A percentile compares a stretch with the other conserved stretches of the same genome.
phyloP scores from a whole-genome alignment of 2,329 filamentous ascomycete genomes.

The Mycogone perniciosa region DNA sequence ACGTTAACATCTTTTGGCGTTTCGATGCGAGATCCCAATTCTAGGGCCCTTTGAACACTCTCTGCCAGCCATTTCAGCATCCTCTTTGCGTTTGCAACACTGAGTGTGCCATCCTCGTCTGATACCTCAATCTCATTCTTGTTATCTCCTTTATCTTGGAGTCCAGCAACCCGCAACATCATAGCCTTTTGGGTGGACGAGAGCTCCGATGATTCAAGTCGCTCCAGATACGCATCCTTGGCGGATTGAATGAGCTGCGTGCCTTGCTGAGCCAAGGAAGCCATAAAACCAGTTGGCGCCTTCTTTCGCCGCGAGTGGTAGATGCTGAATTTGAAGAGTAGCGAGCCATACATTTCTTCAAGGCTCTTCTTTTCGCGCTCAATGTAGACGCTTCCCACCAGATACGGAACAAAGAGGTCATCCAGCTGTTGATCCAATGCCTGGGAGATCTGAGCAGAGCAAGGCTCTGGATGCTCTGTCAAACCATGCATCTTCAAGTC shows the following conservation, averaged over 20 bases:
- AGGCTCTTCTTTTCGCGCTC: slow-evolving; percentile 63
- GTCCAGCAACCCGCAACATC: slow-evolving; percentile 80
- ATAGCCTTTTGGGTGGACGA: slow-evolving; percentile 84
- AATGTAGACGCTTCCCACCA: slow-evolving; percentile 64
- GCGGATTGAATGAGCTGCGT: slow-evolving; percentile 83
- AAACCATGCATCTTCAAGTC: slow-evolving; percentile 90
- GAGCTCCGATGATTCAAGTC: slow-evolving; percentile 81
- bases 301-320: slow-evolving; percentile 87
- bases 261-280: slow-evolving; percentile 80
- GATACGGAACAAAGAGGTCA: slow-evolving; percentile 67
- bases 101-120: slow-evolving; percentile 81
- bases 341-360: slow-evolving; percentile 79
- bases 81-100: slow-evolving; percentile 81
- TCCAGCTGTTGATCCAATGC: slow-evolving; percentile 70
- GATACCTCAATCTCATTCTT: slow-evolving; percentile 77
- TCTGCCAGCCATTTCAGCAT: slow-evolving; percentile 98
- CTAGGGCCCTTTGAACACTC: slow-evolving; percentile 82
- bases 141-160: slow-evolving; percentile 69
- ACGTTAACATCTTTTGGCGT: slow-evolving; percentile 91
- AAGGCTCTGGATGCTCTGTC: slow-evolving; percentile 90
- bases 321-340: slow-evolving; percentile 95
- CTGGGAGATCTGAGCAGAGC: slow-evolving; percentile 75
- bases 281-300: slow-evolving; percentile 85
- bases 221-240: slow-evolving; percentile 84
- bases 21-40: slow-evolving; percentile 80